These are phyloP conservation scores for Metarhizium rileyi DNA, from an alignment of 2,329 filamentous ascomycete genomes.

Conservation along the genomic window DNA sequence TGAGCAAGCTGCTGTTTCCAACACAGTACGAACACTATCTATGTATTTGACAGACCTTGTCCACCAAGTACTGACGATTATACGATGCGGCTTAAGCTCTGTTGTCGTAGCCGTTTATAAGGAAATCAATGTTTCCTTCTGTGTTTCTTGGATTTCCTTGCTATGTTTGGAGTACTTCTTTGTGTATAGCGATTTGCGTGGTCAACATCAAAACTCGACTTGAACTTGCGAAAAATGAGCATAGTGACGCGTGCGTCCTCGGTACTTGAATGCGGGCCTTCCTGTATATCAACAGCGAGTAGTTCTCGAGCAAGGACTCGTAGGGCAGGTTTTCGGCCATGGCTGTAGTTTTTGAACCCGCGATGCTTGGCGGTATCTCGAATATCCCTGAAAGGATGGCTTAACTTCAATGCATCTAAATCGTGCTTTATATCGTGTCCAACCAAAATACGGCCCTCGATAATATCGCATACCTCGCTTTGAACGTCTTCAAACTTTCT, in stretches of 20 bases:
- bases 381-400: conserved; percentile 67
- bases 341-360: conserved; percentile 59
- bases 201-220: conserved; percentile 76
- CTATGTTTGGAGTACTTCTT: conserved; percentile 10
- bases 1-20: neutral
- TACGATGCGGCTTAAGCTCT: neutral
- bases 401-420: conserved; percentile 65
- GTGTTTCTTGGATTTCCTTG: conserved; percentile 19
- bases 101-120: neutral
- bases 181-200: conserved; percentile 56
- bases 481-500: conserved; percentile 71
- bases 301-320: conserved; percentile 47
- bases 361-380: conserved; percentile 76
- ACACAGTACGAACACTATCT: neutral
- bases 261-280: conserved; percentile 54
- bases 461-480: conserved; percentile 54
- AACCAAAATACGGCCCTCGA: conserved; percentile 64
- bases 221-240: conserved; percentile 76
- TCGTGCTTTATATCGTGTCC: conserved; percentile 80
- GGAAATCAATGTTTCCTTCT: conserved; percentile 1
- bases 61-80: neutral
- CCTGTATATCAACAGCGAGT: conserved; percentile 52
- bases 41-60: neutral
- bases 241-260: conserved; percentile 84
- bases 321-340: conserved; percentile 61